These are phyloP conservation scores for Huntiella moniliformis DNA, from an alignment of 2,329 filamentous ascomycete species.

Conservation along the genomic window DNA sequence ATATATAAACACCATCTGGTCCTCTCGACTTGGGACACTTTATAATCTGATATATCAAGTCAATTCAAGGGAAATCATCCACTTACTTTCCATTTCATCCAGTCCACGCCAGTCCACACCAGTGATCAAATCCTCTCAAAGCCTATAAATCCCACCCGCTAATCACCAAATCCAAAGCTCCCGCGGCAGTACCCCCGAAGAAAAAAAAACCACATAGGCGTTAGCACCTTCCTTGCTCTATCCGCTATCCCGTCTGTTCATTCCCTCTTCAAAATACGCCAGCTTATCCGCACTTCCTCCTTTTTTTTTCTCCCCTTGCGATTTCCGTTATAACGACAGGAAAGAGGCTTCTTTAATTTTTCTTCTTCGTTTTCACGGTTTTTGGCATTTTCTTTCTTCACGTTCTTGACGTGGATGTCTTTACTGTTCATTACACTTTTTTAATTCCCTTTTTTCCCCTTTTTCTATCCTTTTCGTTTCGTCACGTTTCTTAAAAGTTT, in stretches of 20 bases:
- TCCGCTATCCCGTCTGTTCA: not conserved
- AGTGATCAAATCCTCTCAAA: not conserved
- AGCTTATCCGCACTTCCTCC: not conserved
- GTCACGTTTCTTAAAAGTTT: not conserved
- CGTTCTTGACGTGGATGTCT: not conserved
- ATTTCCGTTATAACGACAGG: not conserved
- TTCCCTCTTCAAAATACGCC: not conserved
- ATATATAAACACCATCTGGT: not conserved
- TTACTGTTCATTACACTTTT: constrained; percentile 3
- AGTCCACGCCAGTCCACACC: not conserved
- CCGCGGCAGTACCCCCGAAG: not conserved
- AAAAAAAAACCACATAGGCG: not conserved
- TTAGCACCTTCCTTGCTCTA: constrained; percentile 1
- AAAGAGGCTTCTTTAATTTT: not conserved
- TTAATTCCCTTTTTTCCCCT: not conserved
- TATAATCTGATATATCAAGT: not conserved
- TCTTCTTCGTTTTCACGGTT: not conserved
- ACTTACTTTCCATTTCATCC: not conserved
- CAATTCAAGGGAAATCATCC: not conserved
- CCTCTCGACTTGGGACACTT: not conserved
- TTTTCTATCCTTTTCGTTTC: not conserved
- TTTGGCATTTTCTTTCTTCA: not conserved
- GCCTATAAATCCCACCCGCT: not conserved
- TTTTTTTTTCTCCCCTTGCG: not conserved
- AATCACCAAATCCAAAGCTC: not conserved